Evolutionary conservation across 148 eudicot species (phyloP), one percentile per base, ranked within the genome.

Genomic region (Linanthus parryae): DNA sequence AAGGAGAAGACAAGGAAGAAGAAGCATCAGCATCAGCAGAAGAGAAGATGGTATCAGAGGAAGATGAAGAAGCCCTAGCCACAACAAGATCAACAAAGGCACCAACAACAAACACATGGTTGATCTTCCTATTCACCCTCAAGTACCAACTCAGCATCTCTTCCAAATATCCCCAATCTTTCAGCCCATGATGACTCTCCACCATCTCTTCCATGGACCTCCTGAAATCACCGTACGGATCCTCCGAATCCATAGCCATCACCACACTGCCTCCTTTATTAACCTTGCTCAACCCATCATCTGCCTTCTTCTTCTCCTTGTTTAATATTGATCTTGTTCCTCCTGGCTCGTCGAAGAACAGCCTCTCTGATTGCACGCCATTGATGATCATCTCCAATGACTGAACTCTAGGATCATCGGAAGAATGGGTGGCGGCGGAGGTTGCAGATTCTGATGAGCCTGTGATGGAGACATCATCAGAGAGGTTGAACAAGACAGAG

Each of bases 151-250:
- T 60, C 43, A 90, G 58, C 13, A 90, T 76, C 49, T 80, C 82
- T 65, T 83, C 86, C 20, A 90, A 65, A 5, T 57, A 63, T 10
- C 72, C 73, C 85, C 78, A 80, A 42, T 73, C 77, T 12, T 76
- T 77, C 44, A 89, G 21, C 23, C 75, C 92, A n/a, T n/a, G n/a
- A 61, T 84, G 78, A 16, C 86, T 82, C 36, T 73, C 86, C 48
- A 90, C 80, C 97, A 90, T 90, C 30, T 90, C 92, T 48, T 77
- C 77, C 97, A 90, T 90, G 28, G 97, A 90, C 39, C 24, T 71
- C 22, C 73, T 56, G 59, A 90, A 90, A 49, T 85, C 95, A 25
- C 29, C 37, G 44, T 50, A 78, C 16, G 97, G 97, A 46, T 82
- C 80, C 3, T 31, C 44, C 1, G 97, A 83, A 0, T 85, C 95